phyloP scores from a whole-genome alignment of 176 grass and related monocot species.

The Otatea glauca region DNA sequence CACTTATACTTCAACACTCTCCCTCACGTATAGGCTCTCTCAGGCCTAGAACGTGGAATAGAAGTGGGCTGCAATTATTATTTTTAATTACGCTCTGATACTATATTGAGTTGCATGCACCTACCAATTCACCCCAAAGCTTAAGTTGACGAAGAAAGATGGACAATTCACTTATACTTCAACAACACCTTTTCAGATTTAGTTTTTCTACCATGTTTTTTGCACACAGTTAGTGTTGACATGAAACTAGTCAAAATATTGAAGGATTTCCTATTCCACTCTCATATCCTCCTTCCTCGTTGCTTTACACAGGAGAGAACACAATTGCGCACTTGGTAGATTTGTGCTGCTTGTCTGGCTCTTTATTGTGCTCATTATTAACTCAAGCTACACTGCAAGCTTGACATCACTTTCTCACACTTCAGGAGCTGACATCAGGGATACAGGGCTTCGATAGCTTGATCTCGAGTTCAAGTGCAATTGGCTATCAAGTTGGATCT shows the following conservation, averaged over 20 bases:
- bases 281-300: conserved; percentile 41
- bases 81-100: too few relatives aligned
- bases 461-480: too few relatives aligned
- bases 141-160: too few relatives aligned
- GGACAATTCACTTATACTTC: too few relatives aligned
- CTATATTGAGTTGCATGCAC: too few relatives aligned
- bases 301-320: conserved; percentile 82
- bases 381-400: conserved; percentile 92
- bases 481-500: too few relatives aligned
- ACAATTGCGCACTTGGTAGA: conserved; percentile 78
- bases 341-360: conserved; percentile 85
- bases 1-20: too few relatives aligned
- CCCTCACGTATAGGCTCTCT: too few relatives aligned
- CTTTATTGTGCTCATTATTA: conserved; percentile 89
- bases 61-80: too few relatives aligned
- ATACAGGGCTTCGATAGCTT: too few relatives aligned
- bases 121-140: too few relatives aligned
- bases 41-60: too few relatives aligned
- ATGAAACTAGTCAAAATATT: conserved; percentile 29
- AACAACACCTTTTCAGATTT: conserved; percentile 98
- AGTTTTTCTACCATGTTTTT: conserved; percentile 96
- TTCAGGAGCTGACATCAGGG: background rate
- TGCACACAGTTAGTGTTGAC: conserved; percentile 64
- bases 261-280: conserved; percentile 10
- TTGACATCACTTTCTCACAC: conserved; percentile 94